These are phyloP conservation scores for Spiraea crenata DNA, from an alignment of 331 rosid genomes.

Conservation along the genomic window DNA sequence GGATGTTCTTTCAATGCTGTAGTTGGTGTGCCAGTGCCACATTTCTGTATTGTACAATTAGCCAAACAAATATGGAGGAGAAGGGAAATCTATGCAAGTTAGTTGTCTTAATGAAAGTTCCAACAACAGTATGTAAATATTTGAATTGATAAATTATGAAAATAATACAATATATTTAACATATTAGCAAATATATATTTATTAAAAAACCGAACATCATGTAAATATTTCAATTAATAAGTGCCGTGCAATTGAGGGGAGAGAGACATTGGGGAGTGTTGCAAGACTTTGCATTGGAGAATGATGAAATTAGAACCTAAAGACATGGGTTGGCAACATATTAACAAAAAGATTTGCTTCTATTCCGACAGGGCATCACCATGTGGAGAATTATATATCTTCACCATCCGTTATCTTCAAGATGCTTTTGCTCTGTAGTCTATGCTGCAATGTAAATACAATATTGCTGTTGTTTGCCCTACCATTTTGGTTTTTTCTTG, in stretches of 20 bases:
- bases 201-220: too few species aligned
- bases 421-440: conserved; percentile 24
- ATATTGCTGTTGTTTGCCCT: not conserved
- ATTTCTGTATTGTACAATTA: not conserved
- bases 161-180: too few species aligned
- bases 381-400: conserved; percentile 18
- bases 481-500: conserved; percentile 15
- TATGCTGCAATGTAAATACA: too few species aligned
- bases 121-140: too few species aligned
- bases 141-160: too few species aligned
- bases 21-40: conserved; percentile 1
- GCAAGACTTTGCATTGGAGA: not conserved
- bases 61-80: not conserved
- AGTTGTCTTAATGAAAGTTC: too few species aligned
- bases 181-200: too few species aligned
- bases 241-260: not conserved
- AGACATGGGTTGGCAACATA: conserved; percentile 19
- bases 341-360: conserved; percentile 36
- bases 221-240: too few species aligned
- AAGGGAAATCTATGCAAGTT: not conserved
- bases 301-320: conserved; percentile 12
- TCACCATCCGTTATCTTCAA: conserved; percentile 19
- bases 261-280: not conserved
- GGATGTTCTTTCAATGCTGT: conserved; percentile 9
- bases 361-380: conserved; percentile 59